phyloP scores from a whole-genome alignment of 106 monocot genomes.

The Dioscorea alata region DNA sequence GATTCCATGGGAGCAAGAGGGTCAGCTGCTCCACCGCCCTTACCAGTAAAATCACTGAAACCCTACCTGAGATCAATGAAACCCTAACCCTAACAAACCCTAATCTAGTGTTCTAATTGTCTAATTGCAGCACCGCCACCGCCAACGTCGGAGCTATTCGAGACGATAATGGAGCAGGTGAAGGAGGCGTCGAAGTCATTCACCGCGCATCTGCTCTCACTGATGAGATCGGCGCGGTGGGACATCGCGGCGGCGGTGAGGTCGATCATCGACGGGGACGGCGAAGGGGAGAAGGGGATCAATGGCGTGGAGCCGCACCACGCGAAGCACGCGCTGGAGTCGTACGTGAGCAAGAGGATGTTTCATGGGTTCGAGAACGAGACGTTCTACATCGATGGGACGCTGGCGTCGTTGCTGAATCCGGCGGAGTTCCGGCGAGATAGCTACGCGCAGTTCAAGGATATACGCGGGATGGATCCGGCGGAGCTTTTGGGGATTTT shows the following conservation, averaged over 20 bases:
- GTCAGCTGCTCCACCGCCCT: slow-evolving; percentile 16
- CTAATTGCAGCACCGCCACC: slow-evolving; percentile 9
- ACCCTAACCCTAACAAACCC: too few species aligned
- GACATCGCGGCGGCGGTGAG: slow-evolving; percentile 58
- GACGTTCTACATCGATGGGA: slow-evolving; percentile 94
- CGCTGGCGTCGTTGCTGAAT: slow-evolving; percentile 70
- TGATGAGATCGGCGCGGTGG: slow-evolving; percentile 76
- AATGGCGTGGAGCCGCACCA: slow-evolving; percentile 34
- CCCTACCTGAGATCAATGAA: too few species aligned
- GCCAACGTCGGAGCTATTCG: slow-evolving; percentile 74
- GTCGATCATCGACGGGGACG: slow-evolving; percentile 39
- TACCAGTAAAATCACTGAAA: too few species aligned
- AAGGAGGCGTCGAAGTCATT: slow-evolving; percentile 57
- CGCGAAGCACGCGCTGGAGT: slow-evolving; percentile 62
- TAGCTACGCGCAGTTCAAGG: slow-evolving; percentile 75
- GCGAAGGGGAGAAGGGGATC: background rate
- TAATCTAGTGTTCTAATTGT: too few species aligned
- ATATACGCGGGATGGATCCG: slow-evolving; percentile 90
- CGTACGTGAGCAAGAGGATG: slow-evolving; percentile 59
- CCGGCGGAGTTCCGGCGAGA: slow-evolving; percentile 59
- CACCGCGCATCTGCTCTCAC: slow-evolving; percentile 61
- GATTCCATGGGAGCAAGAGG: slow-evolving; percentile 21
- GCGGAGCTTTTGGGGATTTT: slow-evolving; percentile 77
- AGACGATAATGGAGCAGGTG: slow-evolving; percentile 49
- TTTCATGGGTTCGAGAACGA: slow-evolving; percentile 96